phyloP scores from a whole-genome alignment of 176 grass and related monocot genomes.

The Pontederia paniculata region DNA sequence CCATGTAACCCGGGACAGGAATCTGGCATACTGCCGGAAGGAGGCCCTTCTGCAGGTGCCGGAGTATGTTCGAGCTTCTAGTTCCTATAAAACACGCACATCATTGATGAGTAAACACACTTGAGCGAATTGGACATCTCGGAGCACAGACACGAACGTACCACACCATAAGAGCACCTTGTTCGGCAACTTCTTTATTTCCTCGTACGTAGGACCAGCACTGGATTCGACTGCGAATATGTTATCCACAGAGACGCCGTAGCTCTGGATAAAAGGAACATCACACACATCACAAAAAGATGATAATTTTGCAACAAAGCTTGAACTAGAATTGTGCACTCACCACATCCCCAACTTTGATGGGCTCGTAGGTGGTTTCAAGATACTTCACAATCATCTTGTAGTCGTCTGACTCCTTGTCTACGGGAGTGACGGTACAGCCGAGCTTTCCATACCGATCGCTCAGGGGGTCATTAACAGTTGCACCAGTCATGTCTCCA shows the following conservation, averaged over 20 bases:
- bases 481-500: slow-evolving; percentile 27
- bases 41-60: slow-evolving; percentile 52
- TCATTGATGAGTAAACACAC: background rate
- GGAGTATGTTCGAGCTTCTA: slow-evolving; percentile 63
- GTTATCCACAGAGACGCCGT: slow-evolving; percentile 40
- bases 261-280: slow-evolving; percentile 24
- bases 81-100: slow-evolving; percentile 30
- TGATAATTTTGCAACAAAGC: background rate
- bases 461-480: slow-evolving; percentile 46
- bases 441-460: slow-evolving; percentile 46
- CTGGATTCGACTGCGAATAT: slow-evolving; percentile 54
- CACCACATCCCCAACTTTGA: slow-evolving; percentile 56
- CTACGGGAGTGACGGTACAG: slow-evolving; percentile 36
- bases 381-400: slow-evolving; percentile 76
- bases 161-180: slow-evolving; percentile 90
- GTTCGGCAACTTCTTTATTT: slow-evolving; percentile 57
- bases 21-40: slow-evolving; percentile 51
- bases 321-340: background rate
- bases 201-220: slow-evolving; percentile 40
- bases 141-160: slow-evolving; percentile 10
- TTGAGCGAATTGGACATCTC: too few species aligned
- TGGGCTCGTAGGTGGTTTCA: slow-evolving; percentile 62
- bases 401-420: slow-evolving; percentile 57
- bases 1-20: slow-evolving; percentile 78
- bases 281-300: background rate